These are phyloP conservation scores for Tulasnella sp. DNA, from an alignment of 768 basidiomycete species.

Conservation along the genomic window DNA sequence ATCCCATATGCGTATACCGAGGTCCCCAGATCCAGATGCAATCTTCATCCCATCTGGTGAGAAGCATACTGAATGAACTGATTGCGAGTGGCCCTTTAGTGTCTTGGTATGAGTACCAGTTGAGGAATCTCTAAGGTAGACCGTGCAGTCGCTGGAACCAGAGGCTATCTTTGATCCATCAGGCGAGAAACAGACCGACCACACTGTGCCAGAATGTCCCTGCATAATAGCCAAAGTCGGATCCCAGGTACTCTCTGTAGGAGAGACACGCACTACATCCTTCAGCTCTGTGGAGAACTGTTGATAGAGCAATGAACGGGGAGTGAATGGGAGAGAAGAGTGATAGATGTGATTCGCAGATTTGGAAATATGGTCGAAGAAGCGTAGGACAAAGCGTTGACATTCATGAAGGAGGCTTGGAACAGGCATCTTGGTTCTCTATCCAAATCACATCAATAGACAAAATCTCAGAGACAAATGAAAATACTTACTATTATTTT, in stretches of 20 bases:
- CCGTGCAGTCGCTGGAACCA: neutral
- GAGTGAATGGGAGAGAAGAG: conserved; percentile 6
- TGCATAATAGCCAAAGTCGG: no score
- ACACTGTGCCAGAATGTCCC: no score
- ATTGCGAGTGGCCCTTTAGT: neutral
- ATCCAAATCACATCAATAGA: no score
- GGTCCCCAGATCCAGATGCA: neutral
- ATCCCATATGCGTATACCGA: conserved; percentile 8
- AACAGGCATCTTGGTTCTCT: neutral
- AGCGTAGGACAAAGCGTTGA: conserved; percentile 4
- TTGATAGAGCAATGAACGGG: no score
- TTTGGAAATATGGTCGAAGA: neutral
- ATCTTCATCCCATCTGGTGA: conserved; percentile 10
- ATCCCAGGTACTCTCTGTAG: no score
- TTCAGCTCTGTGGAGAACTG: no score
- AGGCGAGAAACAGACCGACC: no score
- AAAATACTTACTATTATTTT: no score
- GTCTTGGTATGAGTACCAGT: neutral
- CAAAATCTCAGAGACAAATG: no score
- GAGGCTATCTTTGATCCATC: neutral
- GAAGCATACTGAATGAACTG: conserved; percentile 9
- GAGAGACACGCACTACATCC: no score
- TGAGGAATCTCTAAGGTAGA: neutral
- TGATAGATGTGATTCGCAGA: neutral
- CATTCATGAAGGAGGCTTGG: neutral